Evolutionary conservation across 345 rosid genomes (phyloP).

Genomic region (Excoecaria agallocha): DNA sequence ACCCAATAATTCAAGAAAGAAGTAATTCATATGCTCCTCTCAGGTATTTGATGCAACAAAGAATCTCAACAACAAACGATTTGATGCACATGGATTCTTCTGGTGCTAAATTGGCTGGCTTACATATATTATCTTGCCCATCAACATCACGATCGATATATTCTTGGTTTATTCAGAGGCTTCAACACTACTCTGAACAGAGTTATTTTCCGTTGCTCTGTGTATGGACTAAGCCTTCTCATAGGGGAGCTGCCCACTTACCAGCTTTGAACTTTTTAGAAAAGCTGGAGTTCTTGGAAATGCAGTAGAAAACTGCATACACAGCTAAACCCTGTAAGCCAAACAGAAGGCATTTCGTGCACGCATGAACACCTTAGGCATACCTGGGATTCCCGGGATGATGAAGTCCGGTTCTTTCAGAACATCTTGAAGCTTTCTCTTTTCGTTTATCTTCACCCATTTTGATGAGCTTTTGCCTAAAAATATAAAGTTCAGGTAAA

Average conservation of each 20-base stretch:
- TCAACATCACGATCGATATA: neutral
- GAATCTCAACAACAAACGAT: neutral
- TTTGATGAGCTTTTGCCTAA: slow-evolving; percentile 42
- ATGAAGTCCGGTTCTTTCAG: slow-evolving; percentile 58
- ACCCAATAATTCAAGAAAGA: neutral
- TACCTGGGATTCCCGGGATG: slow-evolving; percentile 74
- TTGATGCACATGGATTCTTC: neutral
- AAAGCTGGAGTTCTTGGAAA: slow-evolving; percentile 64
- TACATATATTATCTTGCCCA: neutral
- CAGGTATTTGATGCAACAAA: neutral
- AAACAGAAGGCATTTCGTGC: neutral
- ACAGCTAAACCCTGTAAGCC: neutral
- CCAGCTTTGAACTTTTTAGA: slow-evolving; percentile 63
- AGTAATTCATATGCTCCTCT: neutral
- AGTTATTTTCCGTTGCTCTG: neutral
- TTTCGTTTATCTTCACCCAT: slow-evolving; percentile 78
- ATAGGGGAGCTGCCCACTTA: slow-evolving; percentile 47
- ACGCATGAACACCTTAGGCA: neutral
- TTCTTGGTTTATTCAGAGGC: neutral
- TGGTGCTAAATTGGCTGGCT: neutral
- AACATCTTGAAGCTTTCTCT: slow-evolving; percentile 56
- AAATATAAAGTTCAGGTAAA: neutral
- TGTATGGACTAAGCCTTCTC: neutral
- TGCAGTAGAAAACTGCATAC: slow-evolving; percentile 61
- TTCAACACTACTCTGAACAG: neutral